Conservation (phyloP, 2,329 filamentous ascomycete species). For the Ambrosiella cleistominuta region DNA sequence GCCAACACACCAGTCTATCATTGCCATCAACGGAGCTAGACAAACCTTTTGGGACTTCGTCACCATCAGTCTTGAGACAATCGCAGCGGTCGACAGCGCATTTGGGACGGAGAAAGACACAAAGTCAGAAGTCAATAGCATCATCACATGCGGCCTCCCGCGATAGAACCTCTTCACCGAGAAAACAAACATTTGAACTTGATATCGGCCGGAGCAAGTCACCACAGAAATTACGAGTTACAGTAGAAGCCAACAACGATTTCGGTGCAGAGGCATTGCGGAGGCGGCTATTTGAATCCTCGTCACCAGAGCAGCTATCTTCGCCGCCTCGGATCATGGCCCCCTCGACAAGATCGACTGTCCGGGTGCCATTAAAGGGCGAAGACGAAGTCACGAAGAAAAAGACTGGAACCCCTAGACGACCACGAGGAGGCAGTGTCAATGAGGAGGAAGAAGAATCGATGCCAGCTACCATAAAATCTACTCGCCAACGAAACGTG, state of each 20-base stretch:
- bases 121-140: background rate
- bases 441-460: background rate
- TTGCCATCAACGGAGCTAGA: background rate
- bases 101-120: background rate
- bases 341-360: background rate
- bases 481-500: background rate
- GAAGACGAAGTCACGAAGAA: slow-evolving; percentile 6
- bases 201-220: slow-evolving; percentile 33
- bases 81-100: background rate
- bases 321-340: slow-evolving; percentile 4
- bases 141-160: background rate
- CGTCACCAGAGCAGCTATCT: slow-evolving; percentile 19
- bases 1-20: background rate
- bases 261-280: slow-evolving; percentile 19
- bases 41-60: background rate
- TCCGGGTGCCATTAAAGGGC: slow-evolving; percentile 10
- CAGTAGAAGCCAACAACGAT: slow-evolving; percentile 33
- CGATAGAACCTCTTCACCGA: slow-evolving; percentile 24
- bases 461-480: background rate
- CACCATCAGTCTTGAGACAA: background rate
- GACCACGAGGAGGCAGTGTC: background rate
- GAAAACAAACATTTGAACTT: slow-evolving; percentile 39
- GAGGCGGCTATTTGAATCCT: slow-evolving; percentile 26
- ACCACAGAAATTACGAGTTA: slow-evolving; percentile 36
- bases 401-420: slow-evolving; percentile 5